Evolutionary conservation across 176 grass and related monocot genomes (phyloP).

Genomic region (Tuctoria greenei): DNA sequence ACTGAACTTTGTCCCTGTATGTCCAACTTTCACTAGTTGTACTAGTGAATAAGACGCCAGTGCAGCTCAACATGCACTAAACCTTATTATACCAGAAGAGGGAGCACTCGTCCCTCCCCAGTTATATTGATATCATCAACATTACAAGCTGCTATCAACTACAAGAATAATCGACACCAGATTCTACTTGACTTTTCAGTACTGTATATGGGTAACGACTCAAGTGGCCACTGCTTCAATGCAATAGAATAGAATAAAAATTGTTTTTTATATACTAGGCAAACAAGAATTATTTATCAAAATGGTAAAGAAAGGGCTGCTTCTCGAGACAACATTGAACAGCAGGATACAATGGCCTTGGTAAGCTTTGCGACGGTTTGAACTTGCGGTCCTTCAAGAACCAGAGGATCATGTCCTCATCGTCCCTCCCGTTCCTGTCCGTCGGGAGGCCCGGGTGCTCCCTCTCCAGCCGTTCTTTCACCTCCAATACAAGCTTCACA

Average conservation of each 20-base stretch:
- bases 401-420: conserved; percentile 88
- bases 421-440: conserved; percentile 71
- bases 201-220: not conserved
- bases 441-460: conserved; percentile 63
- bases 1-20: not conserved
- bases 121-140: not conserved
- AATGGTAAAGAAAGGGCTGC: not conserved
- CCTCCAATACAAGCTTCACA: conserved; percentile 71
- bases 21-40: not conserved
- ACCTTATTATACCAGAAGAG: not conserved
- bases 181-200: too few species aligned
- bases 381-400: conserved; percentile 88
- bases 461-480: conserved; percentile 64
- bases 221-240: not conserved
- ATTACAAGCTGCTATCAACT: not conserved
- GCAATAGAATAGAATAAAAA: not conserved
- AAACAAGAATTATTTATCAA: not conserved
- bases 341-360: conserved; percentile 80
- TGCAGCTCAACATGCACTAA: not conserved
- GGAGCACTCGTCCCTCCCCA: not conserved
- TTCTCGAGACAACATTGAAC: not conserved
- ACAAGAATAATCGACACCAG: not conserved
- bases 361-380: conserved; percentile 61
- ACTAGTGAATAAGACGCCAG: not conserved
- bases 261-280: not conserved